A percentile compares a stretch with the other conserved stretches of the same genome.
Conservation (phyloP, 169 alveolate genomes). For the Cryptosporidium sp. region DNA sequence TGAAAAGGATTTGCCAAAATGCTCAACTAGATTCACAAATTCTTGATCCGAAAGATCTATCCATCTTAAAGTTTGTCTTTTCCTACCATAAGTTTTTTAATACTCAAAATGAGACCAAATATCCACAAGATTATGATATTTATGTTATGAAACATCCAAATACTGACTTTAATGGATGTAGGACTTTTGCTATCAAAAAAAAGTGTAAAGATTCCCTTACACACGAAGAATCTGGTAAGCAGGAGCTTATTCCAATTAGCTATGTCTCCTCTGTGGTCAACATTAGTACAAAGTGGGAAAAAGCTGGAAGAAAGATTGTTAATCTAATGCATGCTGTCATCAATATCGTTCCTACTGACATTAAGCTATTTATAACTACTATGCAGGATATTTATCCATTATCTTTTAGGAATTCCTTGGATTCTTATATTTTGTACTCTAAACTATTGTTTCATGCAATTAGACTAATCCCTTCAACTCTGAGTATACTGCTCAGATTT, state of each 20-base stretch:
- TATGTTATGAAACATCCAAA: conserved; percentile 50
- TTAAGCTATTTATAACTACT: conserved; percentile 22
- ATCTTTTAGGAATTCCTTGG: conserved; percentile 33
- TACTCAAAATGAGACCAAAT: neutral
- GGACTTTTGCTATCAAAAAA: conserved; percentile 52
- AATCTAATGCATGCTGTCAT: conserved; percentile 31
- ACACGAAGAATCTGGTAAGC: neutral
- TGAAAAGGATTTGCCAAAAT: conserved; percentile 34
- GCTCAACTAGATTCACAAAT: conserved; percentile 22
- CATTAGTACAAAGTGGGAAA: conserved; percentile 55
- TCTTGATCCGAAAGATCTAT: neutral
- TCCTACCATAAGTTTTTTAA: conserved; percentile 10
- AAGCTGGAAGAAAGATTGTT: conserved; percentile 31
- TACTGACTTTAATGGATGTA: conserved; percentile 43
- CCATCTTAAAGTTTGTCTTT: conserved; percentile 21
- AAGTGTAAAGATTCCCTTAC: neutral
- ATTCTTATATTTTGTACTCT: conserved; percentile 37
- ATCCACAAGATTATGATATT: conserved; percentile 26
- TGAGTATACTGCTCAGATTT: conserved; percentile 36
- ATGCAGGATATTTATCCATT: conserved; percentile 49
- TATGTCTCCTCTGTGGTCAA: conserved; percentile 57
- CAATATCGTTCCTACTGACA: conserved; percentile 34
- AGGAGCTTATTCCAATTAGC: conserved; percentile 20
- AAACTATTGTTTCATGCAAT: conserved; percentile 21
- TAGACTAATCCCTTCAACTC: conserved; percentile 30